Evolutionary conservation across 1,139 yeast genomes (phyloP), one percentile per base, ranked within the genome.

Genomic region (Pichia sp.): DNA sequence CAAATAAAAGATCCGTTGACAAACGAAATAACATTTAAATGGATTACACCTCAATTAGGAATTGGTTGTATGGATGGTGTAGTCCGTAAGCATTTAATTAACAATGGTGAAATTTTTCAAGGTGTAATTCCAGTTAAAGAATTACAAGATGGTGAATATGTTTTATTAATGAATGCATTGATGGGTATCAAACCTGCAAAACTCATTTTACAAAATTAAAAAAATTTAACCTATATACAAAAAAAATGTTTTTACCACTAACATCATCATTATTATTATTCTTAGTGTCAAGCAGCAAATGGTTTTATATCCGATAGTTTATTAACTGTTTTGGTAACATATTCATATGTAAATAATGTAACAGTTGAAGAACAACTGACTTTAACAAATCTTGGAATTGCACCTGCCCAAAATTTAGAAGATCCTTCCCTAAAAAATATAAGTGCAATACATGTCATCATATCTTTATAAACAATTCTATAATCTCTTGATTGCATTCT

Each of bases 51-150:
- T 1, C 68, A 73, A 27, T 65, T 89, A 35, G 69, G 78, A 2
- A 68, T 80, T 11, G 98, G 97, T 0, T 87, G 96, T 58, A 69
- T 90, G 42, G 83, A 90, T 64, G 97, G 97, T 8, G 92, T 85
- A 0, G 77, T 80, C 57, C 71, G 97, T 53, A 80, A 80, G 50
- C 75, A 73, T 59, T 64, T 92, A 40, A 60, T 92, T 22, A 65
- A 72, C 20, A 74, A 77, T 40, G 74, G 75, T 3, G 58, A 69
- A 35, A 66, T 90, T 1, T 26, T 36, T 23, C 69, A 70, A 41
- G 96, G 86, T 57, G 78, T 71, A 10, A 63, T 89, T 1, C 55
- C 56, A 4, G 58, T 70, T 23, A 62, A 67, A 12, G 74, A 74
- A 16, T 55, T 92, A 6, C 56, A 60, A 26, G 63, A 66, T 16